Base-by-base conservation (phyloP, 345 rosid species). In the Erodium maritimum region DNA sequence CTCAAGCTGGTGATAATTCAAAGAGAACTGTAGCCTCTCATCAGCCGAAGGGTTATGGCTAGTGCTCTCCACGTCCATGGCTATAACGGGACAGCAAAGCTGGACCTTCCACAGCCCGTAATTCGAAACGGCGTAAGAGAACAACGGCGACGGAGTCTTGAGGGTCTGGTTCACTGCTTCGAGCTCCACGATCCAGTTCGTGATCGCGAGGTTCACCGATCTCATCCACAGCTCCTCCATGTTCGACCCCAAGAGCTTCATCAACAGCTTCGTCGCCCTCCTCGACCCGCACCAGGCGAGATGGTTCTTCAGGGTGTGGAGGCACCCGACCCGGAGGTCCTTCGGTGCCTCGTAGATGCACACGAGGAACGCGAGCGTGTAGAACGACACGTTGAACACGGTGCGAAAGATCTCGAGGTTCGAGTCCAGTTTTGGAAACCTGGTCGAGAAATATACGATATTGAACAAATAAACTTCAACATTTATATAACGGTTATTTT, bases 161-260 rank as follows among this genome's bases (percentile, higher is more conserved):
- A 80, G 90, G 0, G 88, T 80, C 57, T 68, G 80, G 56, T 78
- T 56, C 5, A 34, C 54, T 16, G 79, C 73, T 54, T 65, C 75
- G 14, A 75, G 52, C 79, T 91, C 95, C 0, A 61, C 56, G 42
- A 82, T 82, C 96, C 95, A 88, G 51, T 83, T 88, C 22, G 95
- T 91, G 45, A 86, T 82, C 0, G 96, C 91, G 42, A 91, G 97
- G 61, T 88, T 86, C 19, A 88, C 11, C 0, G 97, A 80, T 4
- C 37, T 69, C 88, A 88, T 88, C 96, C 97, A 88, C 55, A 77
- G 84, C 66, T 84, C 96, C 63, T 88, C 97, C 9, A 91, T 66
- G 56, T 88, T 91, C 2, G 91, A 75, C 20, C 96, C 96, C 23
- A 91, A 57, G 37, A 73, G 73, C 23, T 70, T 73, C 95, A 88